Evolutionary conservation across 208 protist genomes (phyloP).

Genomic region (Wallacemonas sp.): DNA sequence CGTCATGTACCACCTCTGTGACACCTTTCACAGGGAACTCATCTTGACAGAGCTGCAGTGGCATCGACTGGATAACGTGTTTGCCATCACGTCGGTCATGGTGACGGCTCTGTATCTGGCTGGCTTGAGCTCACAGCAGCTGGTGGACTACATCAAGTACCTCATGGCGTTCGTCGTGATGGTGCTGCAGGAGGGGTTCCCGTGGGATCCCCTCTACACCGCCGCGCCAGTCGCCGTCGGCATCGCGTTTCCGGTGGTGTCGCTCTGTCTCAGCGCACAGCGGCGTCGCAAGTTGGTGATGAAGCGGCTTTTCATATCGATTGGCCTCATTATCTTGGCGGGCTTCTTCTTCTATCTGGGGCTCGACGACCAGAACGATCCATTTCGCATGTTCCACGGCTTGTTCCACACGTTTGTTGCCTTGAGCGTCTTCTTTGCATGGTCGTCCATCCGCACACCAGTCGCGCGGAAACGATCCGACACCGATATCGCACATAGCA

Average conservation of each 20-base stretch:
- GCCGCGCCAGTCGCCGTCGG: slow-evolving; percentile 21
- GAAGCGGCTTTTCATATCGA: slow-evolving; percentile 14
- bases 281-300: slow-evolving; percentile 11
- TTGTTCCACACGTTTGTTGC: slow-evolving; percentile 29
- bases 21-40: slow-evolving; percentile 20
- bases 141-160: slow-evolving; percentile 26
- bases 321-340: slow-evolving; percentile 1
- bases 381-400: slow-evolving; percentile 28
- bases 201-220: slow-evolving; percentile 33
- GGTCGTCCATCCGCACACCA: slow-evolving; percentile 11
- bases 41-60: slow-evolving; percentile 31
- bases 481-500: background rate
- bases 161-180: slow-evolving; percentile 22
- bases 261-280: slow-evolving; percentile 15
- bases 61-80: slow-evolving; percentile 39
- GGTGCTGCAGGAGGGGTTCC: slow-evolving; percentile 29
- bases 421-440: slow-evolving; percentile 12
- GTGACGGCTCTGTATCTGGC: slow-evolving; percentile 22
- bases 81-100: slow-evolving; percentile 24
- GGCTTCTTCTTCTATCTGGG: slow-evolving; percentile 22
- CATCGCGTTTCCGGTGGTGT: slow-evolving; percentile 12
- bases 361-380: slow-evolving; percentile 27
- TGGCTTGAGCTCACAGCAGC: slow-evolving; percentile 18
- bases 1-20: slow-evolving; percentile 27
- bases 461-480: slow-evolving; percentile 10